A percentile compares a stretch with the other conserved stretches of the same genome.
Conservation (phyloP, 495 filamentous ascomycete genomes). For the Bacidia rubella region DNA sequence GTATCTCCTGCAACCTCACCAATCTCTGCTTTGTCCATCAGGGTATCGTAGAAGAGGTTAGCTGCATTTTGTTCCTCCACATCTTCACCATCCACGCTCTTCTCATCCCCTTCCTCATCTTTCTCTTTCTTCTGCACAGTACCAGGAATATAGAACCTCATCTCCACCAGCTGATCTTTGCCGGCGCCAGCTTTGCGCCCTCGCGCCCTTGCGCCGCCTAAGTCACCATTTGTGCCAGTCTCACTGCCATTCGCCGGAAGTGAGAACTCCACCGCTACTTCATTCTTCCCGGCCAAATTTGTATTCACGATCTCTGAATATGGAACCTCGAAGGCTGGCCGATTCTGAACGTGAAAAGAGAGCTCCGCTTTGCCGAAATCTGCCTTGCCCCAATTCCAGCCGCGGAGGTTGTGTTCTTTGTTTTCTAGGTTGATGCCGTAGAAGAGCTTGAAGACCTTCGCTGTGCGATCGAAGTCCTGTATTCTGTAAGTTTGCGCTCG, state of each 20-base stretch:
- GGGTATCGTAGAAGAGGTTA: slow-evolving; percentile 86
- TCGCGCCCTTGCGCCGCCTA: slow-evolving; percentile 63
- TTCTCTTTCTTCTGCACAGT: slow-evolving; percentile 76
- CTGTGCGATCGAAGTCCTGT: slow-evolving; percentile 78
- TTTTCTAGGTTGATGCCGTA: slow-evolving; percentile 86
- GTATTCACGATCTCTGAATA: slow-evolving; percentile 97
- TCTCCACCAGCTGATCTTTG: slow-evolving; percentile 87
- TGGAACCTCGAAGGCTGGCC: slow-evolving; percentile 92
- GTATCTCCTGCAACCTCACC: slow-evolving; percentile 96
- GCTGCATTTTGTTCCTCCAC: slow-evolving; percentile 85
- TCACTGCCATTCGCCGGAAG: slow-evolving; percentile 50
- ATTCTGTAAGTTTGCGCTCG: neutral
- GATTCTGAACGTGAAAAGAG: slow-evolving; percentile 90
- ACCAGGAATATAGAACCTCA: slow-evolving; percentile 97
- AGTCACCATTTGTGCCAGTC: slow-evolving; percentile 56
- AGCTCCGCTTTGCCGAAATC: slow-evolving; percentile 94
- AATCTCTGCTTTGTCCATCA: slow-evolving; percentile 99
- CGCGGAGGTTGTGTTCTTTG: slow-evolving; percentile 85
- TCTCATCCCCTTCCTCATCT: slow-evolving; percentile 53
- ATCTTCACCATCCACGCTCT: slow-evolving; percentile 51
- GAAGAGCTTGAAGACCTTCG: slow-evolving; percentile 88
- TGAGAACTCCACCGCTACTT: slow-evolving; percentile 90
- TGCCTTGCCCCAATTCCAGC: slow-evolving; percentile 99
- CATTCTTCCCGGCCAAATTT: slow-evolving; percentile 93
- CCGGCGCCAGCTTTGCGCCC: slow-evolving; percentile 82